Conservation (phyloP, 2,329 filamentous ascomycete genomes). For the Acrocalymma vagum region DNA sequence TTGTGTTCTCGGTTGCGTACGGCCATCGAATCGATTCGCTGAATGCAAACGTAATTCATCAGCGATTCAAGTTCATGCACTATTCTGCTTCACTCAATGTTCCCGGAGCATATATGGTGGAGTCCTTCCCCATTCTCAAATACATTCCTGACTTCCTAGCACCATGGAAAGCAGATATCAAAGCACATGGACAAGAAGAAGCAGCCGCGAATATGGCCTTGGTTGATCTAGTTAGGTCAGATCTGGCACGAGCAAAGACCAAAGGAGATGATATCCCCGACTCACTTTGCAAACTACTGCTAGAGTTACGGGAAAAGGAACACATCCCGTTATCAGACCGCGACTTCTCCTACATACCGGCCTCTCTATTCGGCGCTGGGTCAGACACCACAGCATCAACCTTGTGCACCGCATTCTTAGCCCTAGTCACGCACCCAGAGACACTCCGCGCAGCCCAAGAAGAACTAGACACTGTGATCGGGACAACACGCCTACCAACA, state of each 20-base stretch:
- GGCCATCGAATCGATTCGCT: conserved; percentile 60
- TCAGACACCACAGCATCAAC: conserved; percentile 61
- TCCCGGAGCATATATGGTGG: conserved; percentile 55
- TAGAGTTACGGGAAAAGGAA: conserved; percentile 52
- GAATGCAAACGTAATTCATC: conserved; percentile 56
- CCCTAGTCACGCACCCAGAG: conserved; percentile 58
- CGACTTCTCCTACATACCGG: conserved; percentile 55
- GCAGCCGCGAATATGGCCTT: conserved; percentile 53
- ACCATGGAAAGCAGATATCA: conserved; percentile 58
- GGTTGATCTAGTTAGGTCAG: conserved; percentile 50
- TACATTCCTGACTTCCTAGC: conserved; percentile 55
- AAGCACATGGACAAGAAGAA: conserved; percentile 47
- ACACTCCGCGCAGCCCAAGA: conserved; percentile 53
- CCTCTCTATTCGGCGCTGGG: conserved; percentile 58
- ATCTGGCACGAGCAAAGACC: conserved; percentile 47
- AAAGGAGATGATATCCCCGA: conserved; percentile 47
- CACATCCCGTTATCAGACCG: conserved; percentile 50
- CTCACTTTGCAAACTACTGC: conserved; percentile 55
- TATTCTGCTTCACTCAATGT: conserved; percentile 59
- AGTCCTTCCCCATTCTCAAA: conserved; percentile 55
- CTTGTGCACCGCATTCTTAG: conserved; percentile 58
- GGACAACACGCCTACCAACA: conserved; percentile 37
- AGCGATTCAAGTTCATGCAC: conserved; percentile 59
- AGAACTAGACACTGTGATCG: conserved; percentile 49
- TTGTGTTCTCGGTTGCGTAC: conserved; percentile 62